phyloP scores from a whole-genome alignment of 2,329 filamentous ascomycete genomes.

The Pseudogymnoascus sp. region DNA sequence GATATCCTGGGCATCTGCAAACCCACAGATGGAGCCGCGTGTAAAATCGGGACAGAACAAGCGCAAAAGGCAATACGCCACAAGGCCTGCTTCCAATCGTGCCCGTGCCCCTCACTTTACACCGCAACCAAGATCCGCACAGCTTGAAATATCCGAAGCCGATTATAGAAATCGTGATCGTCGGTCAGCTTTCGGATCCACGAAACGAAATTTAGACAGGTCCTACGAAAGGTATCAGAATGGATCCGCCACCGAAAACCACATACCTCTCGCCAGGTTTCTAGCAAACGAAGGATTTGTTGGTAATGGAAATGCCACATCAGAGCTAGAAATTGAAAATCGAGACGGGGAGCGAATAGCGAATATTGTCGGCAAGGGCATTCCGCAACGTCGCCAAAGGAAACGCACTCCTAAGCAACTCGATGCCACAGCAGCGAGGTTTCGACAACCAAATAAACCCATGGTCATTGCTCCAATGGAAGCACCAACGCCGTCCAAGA shows the following conservation, averaged over 20 bases:
- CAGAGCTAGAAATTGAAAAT: background rate
- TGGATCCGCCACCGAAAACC: constrained; percentile 21
- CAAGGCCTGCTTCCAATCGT: background rate
- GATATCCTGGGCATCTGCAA: background rate
- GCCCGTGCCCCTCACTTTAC: background rate
- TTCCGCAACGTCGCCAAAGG: constrained; percentile 13
- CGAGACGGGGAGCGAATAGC: background rate
- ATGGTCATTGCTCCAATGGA: constrained; percentile 20
- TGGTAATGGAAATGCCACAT: constrained; percentile 10
- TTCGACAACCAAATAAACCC: constrained; percentile 28
- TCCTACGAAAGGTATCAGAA: constrained; percentile 40
- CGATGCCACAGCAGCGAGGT: constrained; percentile 27
- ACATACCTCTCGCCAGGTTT: constrained; percentile 33
- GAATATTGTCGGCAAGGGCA: background rate
- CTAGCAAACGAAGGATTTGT: constrained; percentile 23
- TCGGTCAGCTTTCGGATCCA: constrained; percentile 38
- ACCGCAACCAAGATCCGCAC: constrained; percentile 38
- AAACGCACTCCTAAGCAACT: constrained; percentile 25
- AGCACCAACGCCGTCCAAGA: constrained; percentile 16
- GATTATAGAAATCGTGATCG: constrained; percentile 28
- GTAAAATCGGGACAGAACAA: background rate
- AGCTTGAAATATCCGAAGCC: constrained; percentile 43
- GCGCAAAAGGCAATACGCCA: background rate
- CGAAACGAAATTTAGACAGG: constrained; percentile 48
- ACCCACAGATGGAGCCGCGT: background rate